Conservation (phyloP, 2,329 filamentous ascomycete genomes). For the Colletotrichum viniferum region DNA sequence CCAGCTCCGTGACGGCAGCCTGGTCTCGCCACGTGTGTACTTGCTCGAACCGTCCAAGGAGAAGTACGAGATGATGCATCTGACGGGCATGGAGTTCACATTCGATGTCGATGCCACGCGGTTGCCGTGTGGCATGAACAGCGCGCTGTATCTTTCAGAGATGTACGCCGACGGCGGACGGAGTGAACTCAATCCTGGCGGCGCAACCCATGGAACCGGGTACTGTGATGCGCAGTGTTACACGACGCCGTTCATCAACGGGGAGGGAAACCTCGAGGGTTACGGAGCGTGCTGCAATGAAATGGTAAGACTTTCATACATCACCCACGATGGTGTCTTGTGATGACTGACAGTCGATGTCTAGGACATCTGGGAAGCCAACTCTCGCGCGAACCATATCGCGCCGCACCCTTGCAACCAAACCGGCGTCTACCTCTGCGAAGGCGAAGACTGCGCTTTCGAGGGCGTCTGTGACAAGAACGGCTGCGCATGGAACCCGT, state of each 20-base stretch:
- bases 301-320: conserved; percentile 33
- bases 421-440: conserved; percentile 46
- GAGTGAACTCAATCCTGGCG: conserved; percentile 58
- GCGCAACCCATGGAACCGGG: conserved; percentile 65
- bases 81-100: conserved; percentile 65
- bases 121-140: conserved; percentile 71
- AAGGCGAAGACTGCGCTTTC: conserved; percentile 42
- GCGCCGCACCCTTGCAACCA: conserved; percentile 55
- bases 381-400: conserved; percentile 46
- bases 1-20: conserved; percentile 25
- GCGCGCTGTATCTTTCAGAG: conserved; percentile 65
- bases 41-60: conserved; percentile 57
- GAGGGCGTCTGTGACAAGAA: conserved; percentile 47
- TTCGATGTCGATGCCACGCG: conserved; percentile 71
- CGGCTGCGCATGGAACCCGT: conserved; percentile 50
- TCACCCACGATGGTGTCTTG: accelerated
- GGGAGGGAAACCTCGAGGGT: conserved; percentile 44
- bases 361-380: conserved; percentile 59
- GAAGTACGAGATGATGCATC: conserved; percentile 64
- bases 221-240: conserved; percentile 68
- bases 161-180: conserved; percentile 64
- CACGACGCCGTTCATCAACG: conserved; percentile 54
- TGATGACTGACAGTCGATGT: neutral
- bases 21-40: conserved; percentile 56
- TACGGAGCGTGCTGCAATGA: conserved; percentile 58